Evolutionary conservation across 331 rosid genomes (phyloP).

Genomic region (Dryas integrifolia): DNA sequence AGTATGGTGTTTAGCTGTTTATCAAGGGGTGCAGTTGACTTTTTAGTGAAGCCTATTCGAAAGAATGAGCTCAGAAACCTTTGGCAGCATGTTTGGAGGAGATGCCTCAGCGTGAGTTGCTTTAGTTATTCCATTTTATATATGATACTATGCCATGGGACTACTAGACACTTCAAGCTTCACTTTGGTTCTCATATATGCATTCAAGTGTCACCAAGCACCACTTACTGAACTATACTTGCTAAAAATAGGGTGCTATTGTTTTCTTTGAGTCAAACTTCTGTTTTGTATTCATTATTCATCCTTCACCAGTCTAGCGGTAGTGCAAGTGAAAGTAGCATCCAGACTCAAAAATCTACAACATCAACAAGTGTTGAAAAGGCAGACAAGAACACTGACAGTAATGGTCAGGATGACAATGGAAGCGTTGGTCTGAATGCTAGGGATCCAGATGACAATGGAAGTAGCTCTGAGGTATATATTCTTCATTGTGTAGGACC

Average conservation of each 20-base stretch:
- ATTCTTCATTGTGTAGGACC: not conserved
- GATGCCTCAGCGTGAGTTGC: slow-evolving; percentile 14
- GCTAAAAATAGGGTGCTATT: too few relatives aligned
- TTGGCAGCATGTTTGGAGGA: slow-evolving; percentile 30
- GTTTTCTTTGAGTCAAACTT: not conserved
- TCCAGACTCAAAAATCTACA: slow-evolving; percentile 15
- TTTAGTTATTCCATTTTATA: not conserved
- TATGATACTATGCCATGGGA: not conserved
- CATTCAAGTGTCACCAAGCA: too few relatives aligned
- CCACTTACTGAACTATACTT: too few relatives aligned
- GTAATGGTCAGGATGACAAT: slow-evolving; percentile 32
- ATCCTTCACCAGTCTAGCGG: slow-evolving; percentile 36
- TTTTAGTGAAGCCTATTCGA: slow-evolving; percentile 30
- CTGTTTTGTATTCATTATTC: slow-evolving; percentile 17
- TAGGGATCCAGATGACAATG: slow-evolving; percentile 31
- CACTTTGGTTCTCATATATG: too few relatives aligned
- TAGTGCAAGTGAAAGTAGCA: slow-evolving; percentile 36
- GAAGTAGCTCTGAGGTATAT: slow-evolving; percentile 41
- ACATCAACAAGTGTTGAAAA: slow-evolving; percentile 27
- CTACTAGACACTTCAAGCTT: too few relatives aligned
- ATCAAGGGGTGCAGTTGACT: slow-evolving; percentile 24
- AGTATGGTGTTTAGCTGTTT: slow-evolving; percentile 19
- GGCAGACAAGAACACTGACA: slow-evolving; percentile 28
- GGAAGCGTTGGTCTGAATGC: slow-evolving; percentile 25
- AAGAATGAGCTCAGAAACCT: slow-evolving; percentile 30